A percentile compares a stretch with the other conserved stretches of the same genome.
Evolutionary conservation across 2,329 filamentous ascomycete genomes (phyloP).

Genomic region (Trichoderma asperellum): DNA sequence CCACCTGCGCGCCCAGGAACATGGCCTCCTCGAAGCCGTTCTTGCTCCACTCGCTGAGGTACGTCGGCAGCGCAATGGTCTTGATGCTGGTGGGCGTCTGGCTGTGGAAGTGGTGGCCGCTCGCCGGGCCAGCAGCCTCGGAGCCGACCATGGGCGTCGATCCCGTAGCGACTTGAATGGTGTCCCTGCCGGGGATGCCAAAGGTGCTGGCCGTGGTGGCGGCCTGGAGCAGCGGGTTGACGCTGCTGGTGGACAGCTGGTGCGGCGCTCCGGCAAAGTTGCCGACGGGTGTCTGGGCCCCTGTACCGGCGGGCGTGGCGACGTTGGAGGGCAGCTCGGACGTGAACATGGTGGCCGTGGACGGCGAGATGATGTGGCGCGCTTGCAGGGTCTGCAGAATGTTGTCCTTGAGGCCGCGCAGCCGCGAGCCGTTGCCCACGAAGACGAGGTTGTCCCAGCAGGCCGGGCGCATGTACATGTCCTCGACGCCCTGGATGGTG

Average conservation of each 20-base stretch:
- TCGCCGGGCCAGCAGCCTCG: slow-evolving; percentile 43
- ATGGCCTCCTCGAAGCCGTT: slow-evolving; percentile 77
- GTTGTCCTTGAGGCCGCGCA: slow-evolving; percentile 83
- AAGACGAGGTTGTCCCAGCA: slow-evolving; percentile 94
- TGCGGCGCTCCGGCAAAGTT: slow-evolving; percentile 59
- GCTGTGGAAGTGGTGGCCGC: slow-evolving; percentile 60
- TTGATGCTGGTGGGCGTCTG: slow-evolving; percentile 85
- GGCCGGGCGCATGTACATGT: slow-evolving; percentile 79
- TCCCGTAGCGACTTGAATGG: slow-evolving; percentile 46
- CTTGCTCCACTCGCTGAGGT: slow-evolving; percentile 90
- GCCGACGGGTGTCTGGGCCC: slow-evolving; percentile 83
- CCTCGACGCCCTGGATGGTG: slow-evolving; percentile 79
- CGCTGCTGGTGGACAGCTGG: slow-evolving; percentile 62
- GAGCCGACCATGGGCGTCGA: slow-evolving; percentile 48
- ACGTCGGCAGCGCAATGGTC: slow-evolving; percentile 75
- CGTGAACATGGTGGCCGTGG: slow-evolving; percentile 93
- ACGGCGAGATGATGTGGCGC: slow-evolving; percentile 89
- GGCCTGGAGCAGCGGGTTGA: slow-evolving; percentile 90
- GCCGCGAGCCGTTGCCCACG: slow-evolving; percentile 79
- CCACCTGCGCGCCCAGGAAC: slow-evolving; percentile 87
- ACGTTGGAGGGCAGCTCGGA: slow-evolving; percentile 94
- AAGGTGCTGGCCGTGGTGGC: slow-evolving; percentile 75
- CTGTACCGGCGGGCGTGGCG: slow-evolving; percentile 87
- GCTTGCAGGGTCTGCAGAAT: slow-evolving; percentile 77
- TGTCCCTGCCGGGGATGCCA: slow-evolving; percentile 46